Evolutionary conservation across 176 grass and related monocot species (phyloP).

Genomic region (Juncus inflexus): DNA sequence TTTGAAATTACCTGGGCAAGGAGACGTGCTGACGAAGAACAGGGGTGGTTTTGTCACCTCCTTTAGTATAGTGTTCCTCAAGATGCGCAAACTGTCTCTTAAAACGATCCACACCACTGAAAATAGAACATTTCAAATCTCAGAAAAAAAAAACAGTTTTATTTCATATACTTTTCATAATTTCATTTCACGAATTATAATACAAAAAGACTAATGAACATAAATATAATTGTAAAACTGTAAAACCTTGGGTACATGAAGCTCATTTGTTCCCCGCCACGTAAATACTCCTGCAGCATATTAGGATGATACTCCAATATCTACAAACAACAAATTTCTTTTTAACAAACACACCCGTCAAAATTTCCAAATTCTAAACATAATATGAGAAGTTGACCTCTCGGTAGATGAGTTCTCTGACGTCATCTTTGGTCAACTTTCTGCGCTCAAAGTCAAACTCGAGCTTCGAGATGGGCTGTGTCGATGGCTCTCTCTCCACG

Average conservation of each 20-base stretch:
- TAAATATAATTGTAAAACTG: neutral
- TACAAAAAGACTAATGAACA: too few relatives aligned
- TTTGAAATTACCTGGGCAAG: slow-evolving; percentile 67
- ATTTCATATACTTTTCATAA: neutral
- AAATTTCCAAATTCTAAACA: slow-evolving; percentile 6
- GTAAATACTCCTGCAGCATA: slow-evolving; percentile 70
- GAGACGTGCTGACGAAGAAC: slow-evolving; percentile 65
- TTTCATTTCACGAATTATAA: neutral
- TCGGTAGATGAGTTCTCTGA: slow-evolving; percentile 80
- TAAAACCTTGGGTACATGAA: slow-evolving; percentile 91
- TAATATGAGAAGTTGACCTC: slow-evolving; percentile 43
- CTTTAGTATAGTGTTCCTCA: slow-evolving; percentile 65
- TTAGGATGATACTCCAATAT: slow-evolving; percentile 97
- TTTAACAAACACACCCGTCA: neutral
- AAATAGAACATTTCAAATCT: neutral
- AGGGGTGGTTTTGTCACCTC: slow-evolving; percentile 25
- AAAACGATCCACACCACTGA: slow-evolving; percentile 92
- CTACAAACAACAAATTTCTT: slow-evolving; percentile 33
- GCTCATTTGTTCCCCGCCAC: slow-evolving; percentile 55
- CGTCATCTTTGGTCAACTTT: slow-evolving; percentile 84
- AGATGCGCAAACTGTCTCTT: slow-evolving; percentile 94
- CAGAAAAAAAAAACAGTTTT: slow-evolving; percentile 21
- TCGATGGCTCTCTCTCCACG: slow-evolving; percentile 49
- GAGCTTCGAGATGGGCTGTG: slow-evolving; percentile 69
- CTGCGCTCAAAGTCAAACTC: slow-evolving; percentile 96